A percentile compares a stretch with the other conserved stretches of the same genome.
These are phyloP conservation scores for Epithemia pelagica DNA, from an alignment of 108 stramenopile species.

Conservation along the genomic window DNA sequence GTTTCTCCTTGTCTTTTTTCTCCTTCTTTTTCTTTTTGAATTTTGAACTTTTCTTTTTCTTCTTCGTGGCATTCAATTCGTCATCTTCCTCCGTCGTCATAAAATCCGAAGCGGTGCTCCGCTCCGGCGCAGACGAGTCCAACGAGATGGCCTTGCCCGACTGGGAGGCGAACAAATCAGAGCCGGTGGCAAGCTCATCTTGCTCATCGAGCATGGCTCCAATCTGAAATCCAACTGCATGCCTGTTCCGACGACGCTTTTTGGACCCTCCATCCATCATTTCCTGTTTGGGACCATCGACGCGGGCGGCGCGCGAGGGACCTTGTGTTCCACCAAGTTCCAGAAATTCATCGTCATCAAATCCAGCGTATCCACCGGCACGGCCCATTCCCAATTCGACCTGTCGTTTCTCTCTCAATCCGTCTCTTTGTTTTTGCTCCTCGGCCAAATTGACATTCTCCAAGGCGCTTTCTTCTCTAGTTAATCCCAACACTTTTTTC, in stretches of 20 bases:
- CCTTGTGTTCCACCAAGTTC: constrained; percentile 65
- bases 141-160: constrained; percentile 57
- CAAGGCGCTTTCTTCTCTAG: constrained; percentile 36
- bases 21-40: constrained; percentile 54
- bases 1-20: constrained; percentile 50
- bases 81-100: constrained; percentile 74
- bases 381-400: constrained; percentile 73
- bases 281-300: background rate
- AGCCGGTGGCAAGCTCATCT: constrained; percentile 20
- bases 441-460: constrained; percentile 58
- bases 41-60: constrained; percentile 34
- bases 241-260: background rate
- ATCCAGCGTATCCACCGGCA: constrained; percentile 86
- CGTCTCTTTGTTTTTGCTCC: constrained; percentile 30
- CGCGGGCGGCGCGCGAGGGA: constrained; percentile 24
- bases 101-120: constrained; percentile 68
- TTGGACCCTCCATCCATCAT: constrained; percentile 2
- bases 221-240: constrained; percentile 54
- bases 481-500: constrained; percentile 30
- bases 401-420: constrained; percentile 52
- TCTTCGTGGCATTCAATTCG: constrained; percentile 15
- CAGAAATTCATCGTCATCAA: constrained; percentile 90
- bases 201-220: constrained; percentile 18
- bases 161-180: constrained; percentile 36
- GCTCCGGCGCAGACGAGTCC: constrained; percentile 17